Evolutionary conservation across 2,329 filamentous ascomycete species (phyloP).

Genomic region (Trichoderma breve): DNA sequence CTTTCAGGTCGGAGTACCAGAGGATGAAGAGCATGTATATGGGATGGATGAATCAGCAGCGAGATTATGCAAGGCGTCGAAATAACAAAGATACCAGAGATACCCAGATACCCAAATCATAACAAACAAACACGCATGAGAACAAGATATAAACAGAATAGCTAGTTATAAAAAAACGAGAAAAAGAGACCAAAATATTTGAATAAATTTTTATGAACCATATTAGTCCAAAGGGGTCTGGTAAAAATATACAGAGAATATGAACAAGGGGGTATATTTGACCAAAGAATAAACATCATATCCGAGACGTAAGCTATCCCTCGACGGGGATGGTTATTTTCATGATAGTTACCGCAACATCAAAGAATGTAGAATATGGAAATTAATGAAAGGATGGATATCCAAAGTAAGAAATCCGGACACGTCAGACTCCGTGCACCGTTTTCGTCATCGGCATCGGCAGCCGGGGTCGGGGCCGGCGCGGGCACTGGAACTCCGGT

Average conservation of each 20-base stretch:
- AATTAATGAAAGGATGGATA: conserved; percentile 1
- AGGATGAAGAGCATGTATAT: conserved; percentile 23
- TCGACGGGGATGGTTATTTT: not conserved
- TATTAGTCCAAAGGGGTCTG: not conserved
- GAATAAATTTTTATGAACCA: conserved; percentile 1
- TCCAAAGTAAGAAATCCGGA: not conserved
- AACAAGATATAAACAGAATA: not conserved
- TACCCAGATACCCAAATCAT: not conserved
- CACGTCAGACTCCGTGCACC: not conserved
- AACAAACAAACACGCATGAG: not conserved
- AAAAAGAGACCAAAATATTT: not conserved
- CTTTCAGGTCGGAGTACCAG: conserved; percentile 27
- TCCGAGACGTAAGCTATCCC: conserved; percentile 11
- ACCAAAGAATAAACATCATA: conserved; percentile 20
- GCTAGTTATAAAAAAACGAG: not conserved
- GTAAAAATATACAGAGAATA: conserved; percentile 14
- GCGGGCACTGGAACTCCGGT: conserved; percentile 5
- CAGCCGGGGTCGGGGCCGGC: not conserved
- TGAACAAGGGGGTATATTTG: conserved; percentile 17
- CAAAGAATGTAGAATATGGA: not conserved
- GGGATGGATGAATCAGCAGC: conserved; percentile 22
- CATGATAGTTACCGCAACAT: conserved; percentile 2
- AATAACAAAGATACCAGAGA: not conserved
- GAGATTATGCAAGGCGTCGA: conserved; percentile 17
- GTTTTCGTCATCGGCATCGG: not conserved